Evolutionary conservation across 208 protist species (phyloP).

Genomic region (Porcisia deanei): DNA sequence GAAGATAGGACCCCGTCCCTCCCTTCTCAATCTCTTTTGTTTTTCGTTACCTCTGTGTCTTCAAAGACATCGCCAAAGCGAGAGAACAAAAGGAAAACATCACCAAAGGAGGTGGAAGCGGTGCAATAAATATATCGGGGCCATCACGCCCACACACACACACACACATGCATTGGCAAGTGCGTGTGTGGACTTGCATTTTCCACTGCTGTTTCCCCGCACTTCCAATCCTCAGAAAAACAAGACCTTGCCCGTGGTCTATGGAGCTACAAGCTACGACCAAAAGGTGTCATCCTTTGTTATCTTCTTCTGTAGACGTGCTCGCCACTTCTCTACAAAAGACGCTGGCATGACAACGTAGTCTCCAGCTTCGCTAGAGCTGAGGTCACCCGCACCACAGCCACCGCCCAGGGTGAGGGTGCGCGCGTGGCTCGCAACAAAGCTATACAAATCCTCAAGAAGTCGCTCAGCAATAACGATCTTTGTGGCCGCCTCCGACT

Average conservation of each 20-base stretch:
- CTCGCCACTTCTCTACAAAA: constrained; percentile 76
- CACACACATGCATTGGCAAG: too few relatives aligned
- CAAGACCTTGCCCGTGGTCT: background rate
- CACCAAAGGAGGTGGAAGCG: too few relatives aligned
- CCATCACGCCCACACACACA: too few relatives aligned
- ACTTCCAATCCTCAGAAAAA: background rate
- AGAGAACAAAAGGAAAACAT: too few relatives aligned
- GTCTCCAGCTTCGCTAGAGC: constrained; percentile 44
- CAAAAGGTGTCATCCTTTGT: constrained; percentile 69
- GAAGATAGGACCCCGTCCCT: too few relatives aligned
- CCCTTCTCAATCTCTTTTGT: too few relatives aligned
- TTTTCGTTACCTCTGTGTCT: too few relatives aligned
- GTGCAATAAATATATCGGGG: too few relatives aligned
- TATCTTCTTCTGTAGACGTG: constrained; percentile 47
- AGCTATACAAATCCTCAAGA: constrained; percentile 74
- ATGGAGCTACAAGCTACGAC: background rate
- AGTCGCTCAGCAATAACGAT: constrained; percentile 66
- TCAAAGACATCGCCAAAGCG: too few relatives aligned
- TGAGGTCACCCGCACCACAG: background rate
- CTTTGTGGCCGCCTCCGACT: constrained; percentile 55
- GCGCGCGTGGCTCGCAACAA: constrained; percentile 66
- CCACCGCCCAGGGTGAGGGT: constrained; percentile 16
- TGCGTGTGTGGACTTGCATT: too few relatives aligned
- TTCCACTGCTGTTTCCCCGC: background rate
- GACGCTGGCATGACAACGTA: constrained; percentile 63